Evolutionary conservation across 2,329 filamentous ascomycete genomes (phyloP), one percentile per base, ranked within the genome.

Genomic region (Diaporthe helianthi): DNA sequence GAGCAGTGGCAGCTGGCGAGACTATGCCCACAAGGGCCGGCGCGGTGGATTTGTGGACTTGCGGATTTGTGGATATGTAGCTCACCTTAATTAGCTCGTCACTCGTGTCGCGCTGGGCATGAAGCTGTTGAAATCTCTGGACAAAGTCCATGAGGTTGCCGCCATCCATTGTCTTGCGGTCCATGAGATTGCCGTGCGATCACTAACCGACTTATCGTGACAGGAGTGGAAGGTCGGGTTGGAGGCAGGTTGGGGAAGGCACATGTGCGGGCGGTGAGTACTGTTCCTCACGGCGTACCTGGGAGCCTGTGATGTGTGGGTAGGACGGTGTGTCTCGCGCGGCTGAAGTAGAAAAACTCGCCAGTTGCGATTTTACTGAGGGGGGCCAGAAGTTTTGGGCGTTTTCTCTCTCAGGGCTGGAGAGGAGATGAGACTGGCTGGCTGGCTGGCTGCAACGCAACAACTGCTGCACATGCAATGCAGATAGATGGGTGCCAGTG

Each of bases 1-100:
- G 22, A 19, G 6, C 15, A 8, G 10, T 44, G 13, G 12, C n/a
- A 55, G 12, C 12, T 26, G 53, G 36, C 24, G 53, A 55, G 53
- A n/a, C 33, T 24, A 10, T 38, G 36, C 22, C 22, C 19, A 7
- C 24, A 54, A 54, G 26, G 33, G 33, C 46, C 24, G 33, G 47
- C 12, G 19, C 12, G 10, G 54, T 26, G 33, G 55, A 41, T 66
- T 67, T 24, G 38, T n/a, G n/a, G 74, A n/a, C n/a, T n/a, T n/a
- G n/a, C n/a, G n/a, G n/a, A n/a, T n/a, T n/a, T n/a, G n/a, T n/a
- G n/a, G 55, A 41, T 66, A 67, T 24, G 38, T n/a, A 24, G 74
- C 78, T 51, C 75, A 85, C 85, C 80, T 83, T 83, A 68, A 87
- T 82, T 71, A 87, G 75, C 51, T 80, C 76, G 67, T 85, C 80